Evolutionary conservation across 768 basidiomycete genomes (phyloP), one percentile per base, ranked within the genome.

Genomic region (Serendipita indica): DNA sequence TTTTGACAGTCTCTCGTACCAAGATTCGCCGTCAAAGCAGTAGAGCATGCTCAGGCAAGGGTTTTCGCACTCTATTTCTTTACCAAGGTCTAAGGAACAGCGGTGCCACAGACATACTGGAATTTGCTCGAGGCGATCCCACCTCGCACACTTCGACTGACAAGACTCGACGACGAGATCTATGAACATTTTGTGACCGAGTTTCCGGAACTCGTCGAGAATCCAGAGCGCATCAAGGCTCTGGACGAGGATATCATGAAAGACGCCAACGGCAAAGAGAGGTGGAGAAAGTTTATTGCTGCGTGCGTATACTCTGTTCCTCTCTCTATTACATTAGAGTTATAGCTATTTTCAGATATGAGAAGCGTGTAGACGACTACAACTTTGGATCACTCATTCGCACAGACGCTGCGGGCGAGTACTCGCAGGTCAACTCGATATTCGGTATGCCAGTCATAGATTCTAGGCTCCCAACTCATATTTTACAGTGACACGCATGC

Each of bases 321-420:
- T 45, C 33, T 3, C n/a, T 58, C 1, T 46, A 5, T 59, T 20
- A 61, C 39, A 54, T 18, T 46, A n/a, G n/a, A n/a, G n/a, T 43
- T 16, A 28, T 45, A 49, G 58, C 39, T n/a, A 49, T 39, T 28
- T 3, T 56, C 63, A 89, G 89, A 60, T 96, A 93, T 72, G 86
- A 94, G 72, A 83, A 86, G 60, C 87, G 85, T 66, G 75, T 98
- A 58, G 85, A 86, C 66, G 91, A 97, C 64, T 89, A 86, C 72
- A 98, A 98, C 76, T 97, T 97, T 71, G 96, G 96, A 18, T 97
- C 89, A 1, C 74, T 99, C 63, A 85, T 99, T 63, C 80, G 96
- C 56, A 83, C 79, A 46, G 80, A 96, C 66, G 78, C 84, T 34
- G 74, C 73, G 49, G 75, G 79, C 59, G 90, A 93, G 67, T 99